Base-by-base conservation (phyloP, 495 filamentous ascomycete genomes). In the Lentithecium fluviatile region DNA sequence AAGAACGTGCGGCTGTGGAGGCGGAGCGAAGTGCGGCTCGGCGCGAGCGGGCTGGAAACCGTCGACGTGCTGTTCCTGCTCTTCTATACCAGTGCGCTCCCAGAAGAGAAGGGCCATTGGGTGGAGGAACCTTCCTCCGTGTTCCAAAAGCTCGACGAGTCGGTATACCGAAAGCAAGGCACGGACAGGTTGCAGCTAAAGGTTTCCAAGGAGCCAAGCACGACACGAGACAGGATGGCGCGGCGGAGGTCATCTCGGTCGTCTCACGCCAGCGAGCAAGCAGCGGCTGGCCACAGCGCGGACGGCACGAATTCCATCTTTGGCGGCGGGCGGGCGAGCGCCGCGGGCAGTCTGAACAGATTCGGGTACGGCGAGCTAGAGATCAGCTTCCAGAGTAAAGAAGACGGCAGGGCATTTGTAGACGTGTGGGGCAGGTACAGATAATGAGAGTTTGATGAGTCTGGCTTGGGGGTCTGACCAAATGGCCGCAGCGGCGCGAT, bases 101-200 rank as follows among this genome's bases (percentile, higher is more conserved):
- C 45, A 6, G 52, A 64, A 15, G 47, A 64, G 7, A 34, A 34
- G 6, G 60, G 45, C 24, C 60, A 64, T 34, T 64, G 60, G 60
- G 60, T 64, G 15, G 60, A 64, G 40, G 60, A 64, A 42, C 60
- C 60, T 6, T 52, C 57, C 38, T 58, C 57, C 46, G 53, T 29
- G 6, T 64, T 64, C 29, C 45, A 64, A 20, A 52, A 45, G 54
- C 60, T 64, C 8, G 54, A 64, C 20, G 60, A 64, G 0, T n/a
- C 32, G 12, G 53, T 46, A 6, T 57, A 57, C 26, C n/a, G n/a
- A n/a, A 58, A 64, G 53, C 52, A 58, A 26, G 15, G 11, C 8
- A 38, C 42, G n/a, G 47, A 58, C 25, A 57, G 45, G 48, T 29
- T 64, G 19, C 10, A 46, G n/a, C 40, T 64, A 12, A n/a, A 46